Conservation (phyloP, 169 alveolate species). For the Eimeria tenella region DNA sequence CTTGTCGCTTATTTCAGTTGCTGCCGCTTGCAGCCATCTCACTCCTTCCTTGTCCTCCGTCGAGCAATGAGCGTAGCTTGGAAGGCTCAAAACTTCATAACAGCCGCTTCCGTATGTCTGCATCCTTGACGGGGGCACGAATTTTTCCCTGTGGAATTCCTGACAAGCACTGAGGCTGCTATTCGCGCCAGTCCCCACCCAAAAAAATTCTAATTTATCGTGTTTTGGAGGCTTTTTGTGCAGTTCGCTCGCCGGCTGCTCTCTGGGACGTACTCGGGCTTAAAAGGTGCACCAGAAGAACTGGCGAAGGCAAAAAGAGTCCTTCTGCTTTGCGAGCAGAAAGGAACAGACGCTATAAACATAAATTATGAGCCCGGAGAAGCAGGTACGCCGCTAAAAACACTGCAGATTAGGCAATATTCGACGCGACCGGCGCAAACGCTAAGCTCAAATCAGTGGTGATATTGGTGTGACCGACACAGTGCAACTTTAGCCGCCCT, state of each 20-base stretch:
- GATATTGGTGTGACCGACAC: too few relatives aligned
- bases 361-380: conserved; percentile 84
- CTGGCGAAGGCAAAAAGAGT: conserved; percentile 81
- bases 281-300: conserved; percentile 74
- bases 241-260: conserved; percentile 79
- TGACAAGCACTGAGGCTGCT: neutral
- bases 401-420: neutral
- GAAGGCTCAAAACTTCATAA: conserved; percentile 84
- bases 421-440: too few relatives aligned
- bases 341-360: conserved; percentile 83
- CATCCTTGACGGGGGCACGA: conserved; percentile 18
- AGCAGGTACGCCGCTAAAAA: conserved; percentile 25
- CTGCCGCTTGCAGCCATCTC: conserved; percentile 85
- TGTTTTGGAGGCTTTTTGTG: neutral
- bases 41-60: conserved; percentile 82
- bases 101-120: conserved; percentile 83
- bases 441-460: too few relatives aligned
- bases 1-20: conserved; percentile 85
- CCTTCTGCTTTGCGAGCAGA: conserved; percentile 84
- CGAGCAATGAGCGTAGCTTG: conserved; percentile 85
- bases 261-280: conserved; percentile 52
- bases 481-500: too few relatives aligned
- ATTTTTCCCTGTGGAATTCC: neutral
- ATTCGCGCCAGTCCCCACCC: neutral
- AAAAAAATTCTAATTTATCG: neutral